Percentiles rank a stretch among this genome's conserved stretches.
phyloP scores from a whole-genome alignment of 192 early-diverging fungal genomes.

The Coemansia sp. region DNA sequence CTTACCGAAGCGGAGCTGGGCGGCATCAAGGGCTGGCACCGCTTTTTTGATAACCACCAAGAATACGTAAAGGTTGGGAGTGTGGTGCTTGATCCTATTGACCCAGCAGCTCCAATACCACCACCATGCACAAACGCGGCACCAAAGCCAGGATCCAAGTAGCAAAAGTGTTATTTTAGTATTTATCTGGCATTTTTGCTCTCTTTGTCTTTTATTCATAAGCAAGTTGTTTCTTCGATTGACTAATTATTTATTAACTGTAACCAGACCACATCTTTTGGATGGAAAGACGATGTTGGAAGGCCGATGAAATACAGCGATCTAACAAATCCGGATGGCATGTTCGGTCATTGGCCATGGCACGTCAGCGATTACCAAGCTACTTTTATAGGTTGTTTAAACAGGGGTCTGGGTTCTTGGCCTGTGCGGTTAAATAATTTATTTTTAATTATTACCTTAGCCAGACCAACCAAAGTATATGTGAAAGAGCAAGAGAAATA shows the following conservation, averaged over 20 bases:
- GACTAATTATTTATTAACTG: neutral
- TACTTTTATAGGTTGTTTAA: neutral
- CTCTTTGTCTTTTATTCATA: neutral
- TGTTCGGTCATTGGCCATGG: neutral
- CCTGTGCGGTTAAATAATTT: neutral
- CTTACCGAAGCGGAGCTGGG: constrained; percentile 72
- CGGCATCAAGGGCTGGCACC: constrained; percentile 78
- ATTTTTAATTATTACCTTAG: neutral
- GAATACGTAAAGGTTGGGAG: constrained; percentile 86
- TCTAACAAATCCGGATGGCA: neutral
- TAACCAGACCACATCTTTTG: too few species aligned
- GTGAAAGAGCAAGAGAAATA: neutral
- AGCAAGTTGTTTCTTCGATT: neutral
- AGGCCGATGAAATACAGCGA: neutral
- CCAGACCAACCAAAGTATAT: neutral
- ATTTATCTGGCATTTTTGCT: neutral
- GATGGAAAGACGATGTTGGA: neutral
- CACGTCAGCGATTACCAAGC: too few species aligned
- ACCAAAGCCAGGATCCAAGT: constrained; percentile 43
- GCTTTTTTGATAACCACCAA: constrained; percentile 85
- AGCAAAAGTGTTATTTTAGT: neutral
- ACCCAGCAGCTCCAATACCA: constrained; percentile 80
- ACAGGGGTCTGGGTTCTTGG: neutral
- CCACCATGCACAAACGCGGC: constrained; percentile 67
- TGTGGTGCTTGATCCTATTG: constrained; percentile 81